A percentile compares a stretch with the other conserved stretches of the same genome.
phyloP scores from a whole-genome alignment of 768 basidiomycete genomes.

The Pholiota conissans region DNA sequence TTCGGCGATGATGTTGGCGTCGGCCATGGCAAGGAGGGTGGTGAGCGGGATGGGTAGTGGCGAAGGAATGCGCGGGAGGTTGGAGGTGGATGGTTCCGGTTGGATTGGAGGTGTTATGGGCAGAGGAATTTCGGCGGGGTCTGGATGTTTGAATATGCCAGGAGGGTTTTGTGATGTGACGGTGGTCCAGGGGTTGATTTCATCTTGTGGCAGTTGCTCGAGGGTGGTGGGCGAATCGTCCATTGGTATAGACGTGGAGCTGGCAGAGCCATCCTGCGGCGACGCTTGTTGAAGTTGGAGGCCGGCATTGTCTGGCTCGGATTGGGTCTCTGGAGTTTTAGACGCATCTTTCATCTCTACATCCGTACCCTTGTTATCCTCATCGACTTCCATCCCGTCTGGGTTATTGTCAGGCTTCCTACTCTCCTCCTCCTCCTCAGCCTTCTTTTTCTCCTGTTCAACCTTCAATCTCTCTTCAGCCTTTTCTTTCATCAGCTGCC shows the following conservation, averaged over 20 bases:
- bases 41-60: neutral
- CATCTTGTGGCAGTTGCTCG: neutral
- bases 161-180: neutral
- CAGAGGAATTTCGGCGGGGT: neutral
- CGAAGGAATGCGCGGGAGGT: neutral
- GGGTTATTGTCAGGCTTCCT: neutral
- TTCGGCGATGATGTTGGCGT: conserved; percentile 41
- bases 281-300: too few relatives aligned
- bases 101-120: neutral
- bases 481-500: neutral
- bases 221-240: too few relatives aligned
- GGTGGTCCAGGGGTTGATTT: neutral
- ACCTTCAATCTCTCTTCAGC: conserved; percentile 3
- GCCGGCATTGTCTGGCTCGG: neutral
- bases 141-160: neutral
- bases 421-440: neutral
- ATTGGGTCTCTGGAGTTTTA: neutral
- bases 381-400: neutral
- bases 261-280: too few relatives aligned
- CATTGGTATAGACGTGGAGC: too few relatives aligned
- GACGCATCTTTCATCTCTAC: neutral
- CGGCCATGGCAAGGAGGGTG: conserved; percentile 14
- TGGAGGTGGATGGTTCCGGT: neutral
- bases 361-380: neutral
- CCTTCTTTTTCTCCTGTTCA: neutral